phyloP scores from a whole-genome alignment of 208 protist genomes.

The Borovskyia barvae region DNA sequence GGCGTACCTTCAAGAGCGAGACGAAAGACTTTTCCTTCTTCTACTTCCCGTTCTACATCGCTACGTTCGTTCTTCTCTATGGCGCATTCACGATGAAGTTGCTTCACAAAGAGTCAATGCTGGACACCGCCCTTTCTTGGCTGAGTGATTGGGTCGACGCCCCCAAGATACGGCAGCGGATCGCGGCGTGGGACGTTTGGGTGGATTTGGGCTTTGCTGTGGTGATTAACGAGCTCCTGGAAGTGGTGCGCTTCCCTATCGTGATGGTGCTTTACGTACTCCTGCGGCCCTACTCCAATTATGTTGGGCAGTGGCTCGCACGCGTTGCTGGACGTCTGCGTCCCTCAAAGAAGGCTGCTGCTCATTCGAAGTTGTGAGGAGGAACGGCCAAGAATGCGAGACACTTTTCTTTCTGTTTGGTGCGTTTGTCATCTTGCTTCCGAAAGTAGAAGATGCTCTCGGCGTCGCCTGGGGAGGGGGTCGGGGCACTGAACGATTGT shows the following conservation, averaged over 20 bases:
- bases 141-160: constrained; percentile 39
- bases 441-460: too few relatives aligned
- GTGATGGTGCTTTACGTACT: constrained; percentile 45
- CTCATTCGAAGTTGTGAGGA: too few relatives aligned
- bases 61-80: constrained; percentile 40
- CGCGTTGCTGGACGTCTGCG: background rate
- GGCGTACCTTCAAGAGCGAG: constrained; percentile 27
- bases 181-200: constrained; percentile 55
- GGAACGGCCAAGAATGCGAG: too few relatives aligned
- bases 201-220: constrained; percentile 59
- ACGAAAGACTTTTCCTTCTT: constrained; percentile 27
- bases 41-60: constrained; percentile 19
- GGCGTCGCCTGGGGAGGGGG: too few relatives aligned
- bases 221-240: constrained; percentile 54
- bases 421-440: too few relatives aligned
- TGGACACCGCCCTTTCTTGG: constrained; percentile 44
- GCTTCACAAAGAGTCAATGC: constrained; percentile 46
- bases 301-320: constrained; percentile 8
- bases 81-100: constrained; percentile 30
- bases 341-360: background rate
- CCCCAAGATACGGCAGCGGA: constrained; percentile 34
- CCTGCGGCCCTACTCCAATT: constrained; percentile 15
- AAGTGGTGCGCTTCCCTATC: constrained; percentile 47
- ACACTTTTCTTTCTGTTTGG: too few relatives aligned
- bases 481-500: too few relatives aligned